Conservation (phyloP, 78 protist species). For the Goniomonas avonlea region DNA sequence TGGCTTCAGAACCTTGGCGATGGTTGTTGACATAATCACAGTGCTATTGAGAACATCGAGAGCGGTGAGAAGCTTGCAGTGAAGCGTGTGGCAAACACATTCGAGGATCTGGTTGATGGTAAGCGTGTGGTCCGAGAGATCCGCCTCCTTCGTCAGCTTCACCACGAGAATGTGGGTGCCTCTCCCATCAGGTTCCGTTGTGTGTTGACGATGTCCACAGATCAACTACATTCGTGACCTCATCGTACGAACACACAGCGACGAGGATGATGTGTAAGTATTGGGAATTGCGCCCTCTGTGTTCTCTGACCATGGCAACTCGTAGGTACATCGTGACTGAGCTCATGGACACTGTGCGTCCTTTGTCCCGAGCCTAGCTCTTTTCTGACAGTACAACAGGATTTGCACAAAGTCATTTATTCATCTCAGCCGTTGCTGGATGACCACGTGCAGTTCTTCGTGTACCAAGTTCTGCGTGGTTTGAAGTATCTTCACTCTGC, state of each 20-base stretch:
- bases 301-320: not conserved
- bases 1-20: too few relatives aligned
- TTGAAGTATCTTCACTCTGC: conserved; percentile 67
- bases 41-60: too few relatives aligned
- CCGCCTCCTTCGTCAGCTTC: conserved; percentile 5
- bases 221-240: not conserved
- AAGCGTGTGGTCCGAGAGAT: conserved; percentile 52
- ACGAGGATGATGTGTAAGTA: not conserved
- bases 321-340: conserved; percentile 13
- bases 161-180: conserved; percentile 32
- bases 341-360: conserved; percentile 38
- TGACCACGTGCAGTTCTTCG: conserved; percentile 83
- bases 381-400: not conserved
- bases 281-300: not conserved
- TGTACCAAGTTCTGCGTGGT: conserved; percentile 87
- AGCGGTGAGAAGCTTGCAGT: conserved; percentile 80
- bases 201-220: too few relatives aligned
- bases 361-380: not conserved
- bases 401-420: conserved; percentile 64
- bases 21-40: too few relatives aligned
- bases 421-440: conserved; percentile 69
- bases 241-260: not conserved
- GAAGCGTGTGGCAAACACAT: conserved; percentile 71
- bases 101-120: conserved; percentile 21
- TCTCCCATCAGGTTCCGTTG: not conserved